These are phyloP conservation scores for Corynespora cassiicola DNA, from an alignment of 2,329 filamentous ascomycete genomes.

Conservation along the genomic window DNA sequence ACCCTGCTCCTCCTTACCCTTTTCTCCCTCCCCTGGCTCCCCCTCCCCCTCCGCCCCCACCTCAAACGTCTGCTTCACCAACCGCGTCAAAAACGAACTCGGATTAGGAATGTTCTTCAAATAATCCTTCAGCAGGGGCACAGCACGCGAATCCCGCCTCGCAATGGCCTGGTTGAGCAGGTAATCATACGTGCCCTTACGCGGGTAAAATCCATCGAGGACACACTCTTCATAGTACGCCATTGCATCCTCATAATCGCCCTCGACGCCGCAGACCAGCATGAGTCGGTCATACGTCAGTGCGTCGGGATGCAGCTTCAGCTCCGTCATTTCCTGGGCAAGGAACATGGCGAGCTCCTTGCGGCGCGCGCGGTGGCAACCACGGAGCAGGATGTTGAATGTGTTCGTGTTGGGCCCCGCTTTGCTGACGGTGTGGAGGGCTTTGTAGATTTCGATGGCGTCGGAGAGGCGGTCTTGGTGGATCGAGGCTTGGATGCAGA, in stretches of 20 bases:
- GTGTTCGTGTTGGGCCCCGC: conserved; percentile 58
- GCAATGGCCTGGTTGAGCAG: conserved; percentile 33
- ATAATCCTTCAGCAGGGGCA: conserved; percentile 32
- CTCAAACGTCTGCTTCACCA: conserved; percentile 7
- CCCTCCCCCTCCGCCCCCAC: conserved; percentile 1
- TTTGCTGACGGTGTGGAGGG: conserved; percentile 59
- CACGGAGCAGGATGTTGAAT: conserved; percentile 66
- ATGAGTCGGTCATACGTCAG: conserved; percentile 69
- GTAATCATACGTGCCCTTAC: conserved; percentile 40
- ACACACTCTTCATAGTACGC: conserved; percentile 60
- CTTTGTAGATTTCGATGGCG: conserved; percentile 67
- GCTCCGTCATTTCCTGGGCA: conserved; percentile 65
- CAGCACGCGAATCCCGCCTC: conserved; percentile 38
- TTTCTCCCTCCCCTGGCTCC: neutral
- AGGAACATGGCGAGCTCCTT: conserved; percentile 67
- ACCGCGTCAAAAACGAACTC: conserved; percentile 1
- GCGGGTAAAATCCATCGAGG: conserved; percentile 23
- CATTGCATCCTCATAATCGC: conserved; percentile 54
- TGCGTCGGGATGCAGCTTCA: conserved; percentile 61
- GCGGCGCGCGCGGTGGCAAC: conserved; percentile 51
- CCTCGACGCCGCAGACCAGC: conserved; percentile 57
- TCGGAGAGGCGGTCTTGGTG: conserved; percentile 52
- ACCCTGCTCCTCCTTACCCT: neutral
- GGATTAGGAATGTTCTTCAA: neutral
- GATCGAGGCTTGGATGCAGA: conserved; percentile 60